phyloP scores from a whole-genome alignment of 495 filamentous ascomycete species.

The Penicillium chermesinum region DNA sequence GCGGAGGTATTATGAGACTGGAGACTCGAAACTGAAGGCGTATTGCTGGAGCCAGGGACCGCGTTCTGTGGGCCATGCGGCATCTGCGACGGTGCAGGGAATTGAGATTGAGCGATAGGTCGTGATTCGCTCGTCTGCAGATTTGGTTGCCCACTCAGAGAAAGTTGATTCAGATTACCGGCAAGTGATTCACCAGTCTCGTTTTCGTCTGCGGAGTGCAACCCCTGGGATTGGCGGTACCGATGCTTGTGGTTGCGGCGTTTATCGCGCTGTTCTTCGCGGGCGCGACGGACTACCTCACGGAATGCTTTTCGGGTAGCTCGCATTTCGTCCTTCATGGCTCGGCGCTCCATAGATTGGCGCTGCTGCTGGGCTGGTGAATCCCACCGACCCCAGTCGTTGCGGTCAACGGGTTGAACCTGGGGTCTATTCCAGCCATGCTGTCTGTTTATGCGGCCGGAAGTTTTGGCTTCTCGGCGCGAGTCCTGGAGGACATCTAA shows the following conservation, averaged over 20 bases:
- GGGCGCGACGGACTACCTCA: slow-evolving; percentile 35
- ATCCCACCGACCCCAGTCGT: slow-evolving; percentile 39
- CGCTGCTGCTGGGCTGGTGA: slow-evolving; percentile 34
- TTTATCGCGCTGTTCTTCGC: slow-evolving; percentile 35
- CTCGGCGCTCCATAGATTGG: slow-evolving; percentile 25
- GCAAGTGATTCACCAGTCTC: slow-evolving; percentile 14
- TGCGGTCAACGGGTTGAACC: slow-evolving; percentile 1
- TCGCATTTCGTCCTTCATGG: slow-evolving; percentile 38
- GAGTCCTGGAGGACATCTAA: slow-evolving; percentile 33
- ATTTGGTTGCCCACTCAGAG: not conserved
- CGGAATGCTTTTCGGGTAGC: slow-evolving; percentile 37
- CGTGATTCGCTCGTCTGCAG: too few relatives aligned
- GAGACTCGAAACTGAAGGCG: slow-evolving; percentile 12
- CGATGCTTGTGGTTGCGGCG: slow-evolving; percentile 21
- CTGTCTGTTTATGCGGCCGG: slow-evolving; percentile 23
- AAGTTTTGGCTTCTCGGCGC: slow-evolving; percentile 30
- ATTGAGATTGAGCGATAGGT: not conserved
- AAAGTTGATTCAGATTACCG: not conserved
- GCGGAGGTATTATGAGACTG: slow-evolving; percentile 8
- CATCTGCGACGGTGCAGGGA: not conserved
- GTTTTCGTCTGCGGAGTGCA: slow-evolving; percentile 7
- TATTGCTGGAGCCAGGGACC: slow-evolving; percentile 20
- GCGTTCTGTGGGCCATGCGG: not conserved
- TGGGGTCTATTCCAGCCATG: slow-evolving; percentile 18
- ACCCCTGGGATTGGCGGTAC: slow-evolving; percentile 18